Evolutionary conservation across 106 monocot species (phyloP).

Genomic region (Dendrobium chrysotoxum): DNA sequence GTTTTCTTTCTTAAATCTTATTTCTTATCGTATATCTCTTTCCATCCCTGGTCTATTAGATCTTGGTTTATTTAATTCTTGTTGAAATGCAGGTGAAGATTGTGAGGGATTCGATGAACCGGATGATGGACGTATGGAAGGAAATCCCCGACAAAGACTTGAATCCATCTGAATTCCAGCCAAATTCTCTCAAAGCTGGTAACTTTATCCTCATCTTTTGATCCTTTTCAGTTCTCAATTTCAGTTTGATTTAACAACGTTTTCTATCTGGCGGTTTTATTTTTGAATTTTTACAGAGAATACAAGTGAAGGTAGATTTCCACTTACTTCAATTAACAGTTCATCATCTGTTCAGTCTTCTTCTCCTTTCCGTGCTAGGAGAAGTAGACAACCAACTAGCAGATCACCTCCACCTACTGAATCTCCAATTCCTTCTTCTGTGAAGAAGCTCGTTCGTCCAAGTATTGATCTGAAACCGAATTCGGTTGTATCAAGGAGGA

Average conservation of each 20-base stretch:
- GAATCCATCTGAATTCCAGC: constrained; percentile 3
- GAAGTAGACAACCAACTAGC: constrained; percentile 30
- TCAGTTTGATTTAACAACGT: not conserved
- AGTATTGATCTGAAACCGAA: constrained; percentile 24
- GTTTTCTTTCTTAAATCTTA: constrained; percentile 2
- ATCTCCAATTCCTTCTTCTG: constrained; percentile 21
- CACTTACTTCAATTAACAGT: constrained; percentile 15
- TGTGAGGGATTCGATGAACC: constrained; percentile 80
- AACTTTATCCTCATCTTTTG: not conserved
- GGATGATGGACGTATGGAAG: constrained; percentile 87
- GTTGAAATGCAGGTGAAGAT: constrained; percentile 71
- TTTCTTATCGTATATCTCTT: not conserved
- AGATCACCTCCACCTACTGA: constrained; percentile 56
- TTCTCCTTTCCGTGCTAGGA: constrained; percentile 31
- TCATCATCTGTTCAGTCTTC: constrained; percentile 26
- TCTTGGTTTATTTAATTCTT: not conserved
- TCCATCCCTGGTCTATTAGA: not conserved
- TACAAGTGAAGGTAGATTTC: constrained; percentile 18
- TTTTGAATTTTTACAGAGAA: constrained; percentile 20
- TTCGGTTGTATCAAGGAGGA: constrained; percentile 25
- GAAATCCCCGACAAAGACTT: constrained; percentile 41
- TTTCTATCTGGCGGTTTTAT: not conserved
- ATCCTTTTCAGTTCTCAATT: not conserved
- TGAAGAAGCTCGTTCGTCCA: constrained; percentile 18
- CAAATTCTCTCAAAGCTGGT: constrained; percentile 36